phyloP scores from a whole-genome alignment of 2,329 filamentous ascomycete species.

The Blastomyces gilchristii region DNA sequence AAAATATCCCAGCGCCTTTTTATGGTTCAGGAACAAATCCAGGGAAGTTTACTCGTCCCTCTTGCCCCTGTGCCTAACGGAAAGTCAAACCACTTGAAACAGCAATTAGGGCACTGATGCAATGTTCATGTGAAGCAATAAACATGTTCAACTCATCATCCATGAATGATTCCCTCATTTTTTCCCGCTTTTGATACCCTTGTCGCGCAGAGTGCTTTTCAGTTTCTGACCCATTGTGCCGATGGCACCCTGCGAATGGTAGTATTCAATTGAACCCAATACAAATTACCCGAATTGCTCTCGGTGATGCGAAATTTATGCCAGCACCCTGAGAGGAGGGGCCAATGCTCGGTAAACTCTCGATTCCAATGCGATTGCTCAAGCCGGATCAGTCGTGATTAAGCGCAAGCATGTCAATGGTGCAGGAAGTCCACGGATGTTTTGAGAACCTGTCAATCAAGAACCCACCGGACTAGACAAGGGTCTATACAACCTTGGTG shows the following conservation, averaged over 20 bases:
- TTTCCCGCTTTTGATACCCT: background rate
- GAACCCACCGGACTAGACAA: background rate
- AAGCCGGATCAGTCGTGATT: background rate
- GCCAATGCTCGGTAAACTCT: background rate
- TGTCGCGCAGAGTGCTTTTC: background rate
- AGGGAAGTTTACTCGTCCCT: background rate
- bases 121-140: background rate
- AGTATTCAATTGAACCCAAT: background rate
- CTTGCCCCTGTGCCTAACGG: no score
- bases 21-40: background rate
- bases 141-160: background rate
- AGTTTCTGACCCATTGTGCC: background rate
- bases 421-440: background rate
- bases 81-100: slow-evolving; percentile 1
- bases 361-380: background rate
- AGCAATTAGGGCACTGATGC: background rate
- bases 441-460: background rate
- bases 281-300: background rate
- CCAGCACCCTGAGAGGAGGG: no score
- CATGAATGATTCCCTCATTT: background rate
- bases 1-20: background rate
- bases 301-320: background rate
- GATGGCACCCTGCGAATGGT: background rate
- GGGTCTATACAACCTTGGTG: background rate
- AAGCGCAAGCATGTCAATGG: background rate